Evolutionary conservation across 805 yeast species (phyloP), one percentile per base, ranked within the genome.

Genomic region (Candida taoyuanica): DNA sequence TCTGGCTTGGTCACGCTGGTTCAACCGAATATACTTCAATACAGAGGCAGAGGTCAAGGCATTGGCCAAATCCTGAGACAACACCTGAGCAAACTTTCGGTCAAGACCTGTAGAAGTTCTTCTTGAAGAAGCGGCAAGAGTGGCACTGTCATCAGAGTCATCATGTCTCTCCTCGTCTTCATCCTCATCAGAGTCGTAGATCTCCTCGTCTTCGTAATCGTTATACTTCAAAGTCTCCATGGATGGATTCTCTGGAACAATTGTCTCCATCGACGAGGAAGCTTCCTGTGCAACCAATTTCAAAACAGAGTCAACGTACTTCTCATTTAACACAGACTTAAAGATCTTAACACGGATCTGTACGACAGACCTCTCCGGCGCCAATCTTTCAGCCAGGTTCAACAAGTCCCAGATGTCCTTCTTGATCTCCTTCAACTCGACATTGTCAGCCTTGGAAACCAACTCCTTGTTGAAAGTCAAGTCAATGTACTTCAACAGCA

Each of bases 331-430:
- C 24, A 58, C 36, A 2, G 62, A 50, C 34, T 51, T 53, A 44
- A 59, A 56, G 26, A 58, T 28, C 39, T 52, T 50, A 24, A 51
- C 46, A 43, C 59, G 51, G 6, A 58, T 48, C 30, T 53, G 52
- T 33, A 53, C 32, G 17, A 59, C 48, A 11, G 59, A 53, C 40
- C 47, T 46, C 9, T 47, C 48, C 24, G 56, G 55, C 4, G 56
- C 46, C 20, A 58, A 33, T 19, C 43, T 40, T 31, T 58, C 60
- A 26, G 56, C 49, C 29, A 49, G 39, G 9, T 24, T 41, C 31
- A 57, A 31, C 29, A 47, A 36, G 26, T 44, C 46, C 54, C 57
- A 52, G n/a, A 56, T 29, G 11, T 55, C 58, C 35, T 43, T 40
- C 34, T 52, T 53, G 6, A 35, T n/a, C 31, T 50, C 58, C 29